Evolutionary conservation across 495 filamentous ascomycete genomes (phyloP).

Genomic region (Aspergillus bridgeri): DNA sequence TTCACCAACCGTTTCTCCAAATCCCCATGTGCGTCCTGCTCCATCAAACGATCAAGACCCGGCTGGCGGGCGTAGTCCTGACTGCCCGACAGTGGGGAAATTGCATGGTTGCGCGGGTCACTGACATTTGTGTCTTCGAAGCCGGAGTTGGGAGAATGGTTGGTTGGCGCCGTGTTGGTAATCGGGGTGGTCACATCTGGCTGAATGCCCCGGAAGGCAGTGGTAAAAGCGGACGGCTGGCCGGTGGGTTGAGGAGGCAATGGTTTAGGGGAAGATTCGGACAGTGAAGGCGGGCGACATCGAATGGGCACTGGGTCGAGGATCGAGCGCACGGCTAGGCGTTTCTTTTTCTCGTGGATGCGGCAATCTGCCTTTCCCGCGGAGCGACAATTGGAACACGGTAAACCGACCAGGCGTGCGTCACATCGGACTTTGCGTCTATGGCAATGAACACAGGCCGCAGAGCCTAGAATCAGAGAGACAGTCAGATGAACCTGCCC

Average conservation of each 20-base stretch:
- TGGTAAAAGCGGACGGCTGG: constrained; percentile 30
- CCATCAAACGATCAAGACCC: constrained; percentile 24
- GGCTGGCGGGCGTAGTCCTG: constrained; percentile 27
- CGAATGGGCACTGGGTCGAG: constrained; percentile 49
- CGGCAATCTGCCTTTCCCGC: constrained; percentile 46
- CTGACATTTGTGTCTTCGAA: constrained; percentile 2
- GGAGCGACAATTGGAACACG: constrained; percentile 46
- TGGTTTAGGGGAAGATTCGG: constrained; percentile 25
- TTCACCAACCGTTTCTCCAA: constrained; percentile 45
- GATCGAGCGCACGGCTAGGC: constrained; percentile 43
- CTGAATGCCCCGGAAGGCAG: constrained; percentile 26
- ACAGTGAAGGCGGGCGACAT: constrained; percentile 37
- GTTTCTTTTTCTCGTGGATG: constrained; percentile 50
- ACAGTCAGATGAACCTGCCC: not conserved
- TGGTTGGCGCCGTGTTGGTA: constrained; percentile 9
- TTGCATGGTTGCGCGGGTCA: constrained; percentile 14
- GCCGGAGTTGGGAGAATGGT: constrained; percentile 5
- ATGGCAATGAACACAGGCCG: constrained; percentile 47
- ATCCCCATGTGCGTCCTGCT: constrained; percentile 34
- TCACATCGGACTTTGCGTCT: constrained; percentile 50
- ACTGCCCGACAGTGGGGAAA: constrained; percentile 20
- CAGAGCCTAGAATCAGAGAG: constrained; percentile 28
- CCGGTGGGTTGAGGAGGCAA: constrained; percentile 19
- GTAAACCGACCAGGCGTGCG: constrained; percentile 42
- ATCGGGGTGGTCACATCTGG: constrained; percentile 18